phyloP scores from a whole-genome alignment of 345 rosid species.

The Euphorbia peplus region DNA sequence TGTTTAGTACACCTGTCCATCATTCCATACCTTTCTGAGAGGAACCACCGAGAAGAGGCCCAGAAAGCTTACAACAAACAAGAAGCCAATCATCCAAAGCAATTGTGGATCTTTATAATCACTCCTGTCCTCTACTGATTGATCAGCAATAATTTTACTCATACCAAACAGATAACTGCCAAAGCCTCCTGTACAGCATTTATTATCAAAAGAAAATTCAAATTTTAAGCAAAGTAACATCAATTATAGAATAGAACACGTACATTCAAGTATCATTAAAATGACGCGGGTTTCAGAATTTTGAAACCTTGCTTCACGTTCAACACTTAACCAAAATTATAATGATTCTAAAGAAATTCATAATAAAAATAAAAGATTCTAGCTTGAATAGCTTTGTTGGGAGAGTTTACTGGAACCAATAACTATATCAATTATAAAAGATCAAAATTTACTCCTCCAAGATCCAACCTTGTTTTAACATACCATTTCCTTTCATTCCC shows the following conservation, averaged over 20 bases:
- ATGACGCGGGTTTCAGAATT: neutral
- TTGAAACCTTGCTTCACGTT: neutral
- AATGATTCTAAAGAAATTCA: neutral
- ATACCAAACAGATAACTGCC: conserved; percentile 36
- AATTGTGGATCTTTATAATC: conserved; percentile 24
- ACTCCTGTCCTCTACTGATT: conserved; percentile 6
- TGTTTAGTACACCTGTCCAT: neutral
- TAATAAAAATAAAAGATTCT: neutral
- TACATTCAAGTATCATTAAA: neutral
- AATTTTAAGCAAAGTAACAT: neutral
- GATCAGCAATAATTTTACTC: conserved; percentile 28
- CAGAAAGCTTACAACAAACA: conserved; percentile 33
- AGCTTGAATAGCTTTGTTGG: neutral
- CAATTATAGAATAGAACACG: neutral
- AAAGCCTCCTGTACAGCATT: conserved; percentile 25
- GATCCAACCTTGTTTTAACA: neutral
- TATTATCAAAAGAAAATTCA: neutral
- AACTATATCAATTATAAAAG: neutral
- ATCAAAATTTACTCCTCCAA: neutral
- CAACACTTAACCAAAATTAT: neutral
- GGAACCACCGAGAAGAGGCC: conserved; percentile 37
- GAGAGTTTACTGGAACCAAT: neutral
- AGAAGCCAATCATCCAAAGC: conserved; percentile 34
- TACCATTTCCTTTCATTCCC: neutral
- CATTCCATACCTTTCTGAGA: conserved; percentile 23